Base-by-base conservation (phyloP, 2,329 filamentous ascomycete species). In the Penicillium oxalicum region DNA sequence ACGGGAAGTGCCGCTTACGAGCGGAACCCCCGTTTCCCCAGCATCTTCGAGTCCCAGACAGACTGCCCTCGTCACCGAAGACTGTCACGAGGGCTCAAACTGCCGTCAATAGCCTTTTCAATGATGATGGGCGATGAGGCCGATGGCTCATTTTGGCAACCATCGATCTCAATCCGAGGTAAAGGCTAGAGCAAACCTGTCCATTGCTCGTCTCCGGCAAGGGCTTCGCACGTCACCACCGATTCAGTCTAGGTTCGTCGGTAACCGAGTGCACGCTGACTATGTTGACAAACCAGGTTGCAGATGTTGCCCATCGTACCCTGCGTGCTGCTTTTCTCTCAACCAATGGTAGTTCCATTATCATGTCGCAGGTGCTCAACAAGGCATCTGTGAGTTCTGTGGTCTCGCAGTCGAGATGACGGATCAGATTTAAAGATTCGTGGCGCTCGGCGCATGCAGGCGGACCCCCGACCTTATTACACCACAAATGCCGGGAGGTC, bases 1-100 rank as follows among this genome's bases (percentile, higher is more conserved):
- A 45, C 57, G 54, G 58, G 50, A 59, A 59, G 18, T 33, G 41
- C 53, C 58, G 57, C 57, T 61, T 61, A 60, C 45, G 45, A 42
- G 45, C 57, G 58, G 58, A 45, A 42, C 26, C 40, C 18, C 13
- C 43, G 28, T 25, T 24, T 48, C 8, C 29, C 11, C 29, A 32
- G 29, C 29, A 11, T 34, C 44, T 47, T 41, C 42, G 36, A 42
- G 39, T 32, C 29, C 40, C 38, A 40, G 44, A 36, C n/a, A 35
- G 41, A 8, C 33, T 48, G 12, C 40, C 46, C 32, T 29, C 34
- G 38, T 47, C 9, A 13, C 39, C 27, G 4, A 32, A 7, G 40
- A 9, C 37, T 26, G 48, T 55, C 50, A 55, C 50, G 44, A 48
- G 51, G 18, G 46, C 41, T 38, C n/a, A 47, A 36, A 37, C 12